These are phyloP conservation scores for Solanum chacoense DNA, from an alignment of 305 asterid species.

Conservation along the genomic window DNA sequence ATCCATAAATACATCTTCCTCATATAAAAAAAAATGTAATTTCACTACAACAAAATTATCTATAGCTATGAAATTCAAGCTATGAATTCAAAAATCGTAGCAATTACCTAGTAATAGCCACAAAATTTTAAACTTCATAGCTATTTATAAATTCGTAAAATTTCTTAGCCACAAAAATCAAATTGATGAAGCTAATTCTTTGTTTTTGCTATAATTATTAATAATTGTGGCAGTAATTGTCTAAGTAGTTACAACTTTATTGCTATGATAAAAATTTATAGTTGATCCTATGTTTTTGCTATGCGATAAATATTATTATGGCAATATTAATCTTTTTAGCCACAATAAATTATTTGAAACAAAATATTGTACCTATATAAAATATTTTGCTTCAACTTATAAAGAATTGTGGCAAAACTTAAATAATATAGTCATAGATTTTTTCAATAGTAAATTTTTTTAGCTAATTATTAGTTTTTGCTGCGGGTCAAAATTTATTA, in stretches of 20 bases:
- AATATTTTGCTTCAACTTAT: background rate
- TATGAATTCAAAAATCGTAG: too few species aligned
- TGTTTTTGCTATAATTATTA: background rate
- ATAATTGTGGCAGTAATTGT: background rate
- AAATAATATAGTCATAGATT: background rate
- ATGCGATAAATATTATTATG: too few species aligned
- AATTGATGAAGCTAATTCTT: background rate
- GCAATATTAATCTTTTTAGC: background rate
- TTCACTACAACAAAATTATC: background rate
- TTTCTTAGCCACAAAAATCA: background rate
- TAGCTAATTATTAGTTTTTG: background rate
- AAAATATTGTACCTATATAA: background rate
- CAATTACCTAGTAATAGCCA: background rate
- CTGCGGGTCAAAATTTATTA: too few species aligned
- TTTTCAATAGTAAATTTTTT: too few species aligned
- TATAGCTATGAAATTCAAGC: too few species aligned
- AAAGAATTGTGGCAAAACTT: background rate
- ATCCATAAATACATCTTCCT: too few species aligned
- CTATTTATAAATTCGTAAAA: background rate
- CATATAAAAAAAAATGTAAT: too few species aligned
- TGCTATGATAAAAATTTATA: background rate
- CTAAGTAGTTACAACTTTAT: background rate
- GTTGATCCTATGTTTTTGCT: background rate
- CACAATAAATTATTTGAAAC: background rate
- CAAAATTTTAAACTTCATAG: background rate